A percentile compares a stretch with the other conserved stretches of the same genome.
Evolutionary conservation across 106 monocot genomes (phyloP).

Genomic region (Dioscorea zingiberensis): DNA sequence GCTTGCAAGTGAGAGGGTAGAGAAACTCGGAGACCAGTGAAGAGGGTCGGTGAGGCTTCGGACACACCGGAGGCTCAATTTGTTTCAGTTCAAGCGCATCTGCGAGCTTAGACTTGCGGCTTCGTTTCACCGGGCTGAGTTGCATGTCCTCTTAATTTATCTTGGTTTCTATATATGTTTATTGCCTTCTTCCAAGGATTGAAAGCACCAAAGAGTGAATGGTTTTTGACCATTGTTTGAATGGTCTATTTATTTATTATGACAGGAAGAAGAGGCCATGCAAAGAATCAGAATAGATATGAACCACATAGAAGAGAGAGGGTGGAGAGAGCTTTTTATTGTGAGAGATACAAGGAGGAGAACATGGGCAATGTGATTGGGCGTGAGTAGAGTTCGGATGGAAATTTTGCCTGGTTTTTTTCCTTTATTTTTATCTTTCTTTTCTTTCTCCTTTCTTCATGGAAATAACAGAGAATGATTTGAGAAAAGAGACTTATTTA

Average conservation of each 20-base stretch:
- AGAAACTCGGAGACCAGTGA: slow-evolving; percentile 20
- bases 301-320: neutral
- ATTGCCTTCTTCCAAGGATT: too few relatives aligned
- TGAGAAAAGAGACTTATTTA: too few relatives aligned
- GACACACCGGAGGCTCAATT: slow-evolving; percentile 18
- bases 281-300: neutral
- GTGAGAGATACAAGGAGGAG: too few relatives aligned
- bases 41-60: slow-evolving; percentile 13
- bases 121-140: neutral
- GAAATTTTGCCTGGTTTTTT: too few relatives aligned
- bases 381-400: too few relatives aligned
- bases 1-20: slow-evolving; percentile 16
- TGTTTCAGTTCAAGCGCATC: neutral
- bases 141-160: neutral
- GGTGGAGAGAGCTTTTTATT: too few relatives aligned
- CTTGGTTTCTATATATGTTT: too few relatives aligned
- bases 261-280: too few relatives aligned
- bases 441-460: neutral
- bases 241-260: neutral
- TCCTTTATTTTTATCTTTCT: too few relatives aligned
- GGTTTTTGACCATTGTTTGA: too few relatives aligned
- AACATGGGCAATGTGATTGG: neutral
- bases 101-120: neutral
- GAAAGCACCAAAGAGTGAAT: too few relatives aligned
- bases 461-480: slow-evolving; percentile 1